Evolutionary conservation across 768 basidiomycete genomes (phyloP).

Genomic region (Floccularia luteovirens): DNA sequence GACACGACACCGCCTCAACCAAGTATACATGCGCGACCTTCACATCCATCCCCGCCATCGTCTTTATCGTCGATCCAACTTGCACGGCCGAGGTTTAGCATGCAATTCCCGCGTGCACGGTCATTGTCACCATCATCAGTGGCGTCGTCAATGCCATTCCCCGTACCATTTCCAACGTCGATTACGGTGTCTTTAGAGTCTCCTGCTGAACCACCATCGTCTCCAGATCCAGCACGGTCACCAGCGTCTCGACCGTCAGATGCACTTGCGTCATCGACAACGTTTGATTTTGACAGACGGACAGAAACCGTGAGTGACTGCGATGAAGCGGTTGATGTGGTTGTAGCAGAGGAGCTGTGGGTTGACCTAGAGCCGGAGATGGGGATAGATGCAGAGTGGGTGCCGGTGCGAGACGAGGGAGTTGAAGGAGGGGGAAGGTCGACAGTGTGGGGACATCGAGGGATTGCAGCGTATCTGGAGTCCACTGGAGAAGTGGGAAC

Average conservation of each 20-base stretch:
- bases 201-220: background rate
- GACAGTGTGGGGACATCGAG: conserved; percentile 58
- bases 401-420: conserved; percentile 10
- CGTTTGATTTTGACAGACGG: conserved; percentile 2
- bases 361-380: conserved; percentile 3
- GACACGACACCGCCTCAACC: too few relatives aligned
- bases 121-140: too few relatives aligned
- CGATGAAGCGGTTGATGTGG: background rate
- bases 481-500: background rate
- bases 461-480: conserved; percentile 51
- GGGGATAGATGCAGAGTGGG: conserved; percentile 6
- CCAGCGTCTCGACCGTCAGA: conserved; percentile 1
- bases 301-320: background rate
- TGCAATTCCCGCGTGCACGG: too few relatives aligned
- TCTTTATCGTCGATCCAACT: too few relatives aligned
- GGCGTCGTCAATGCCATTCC: too few relatives aligned
- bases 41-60: too few relatives aligned
- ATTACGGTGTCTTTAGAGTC: background rate
- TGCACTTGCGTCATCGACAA: background rate
- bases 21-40: too few relatives aligned
- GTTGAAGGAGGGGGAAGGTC: conserved; percentile 19
- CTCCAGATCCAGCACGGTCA: background rate
- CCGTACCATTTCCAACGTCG: too few relatives aligned
- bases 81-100: too few relatives aligned
- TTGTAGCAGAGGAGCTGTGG: background rate